Evolutionary conservation across 495 filamentous ascomycete species (phyloP), one percentile per base, ranked within the genome.

Genomic region (Xylaria cubensis): DNA sequence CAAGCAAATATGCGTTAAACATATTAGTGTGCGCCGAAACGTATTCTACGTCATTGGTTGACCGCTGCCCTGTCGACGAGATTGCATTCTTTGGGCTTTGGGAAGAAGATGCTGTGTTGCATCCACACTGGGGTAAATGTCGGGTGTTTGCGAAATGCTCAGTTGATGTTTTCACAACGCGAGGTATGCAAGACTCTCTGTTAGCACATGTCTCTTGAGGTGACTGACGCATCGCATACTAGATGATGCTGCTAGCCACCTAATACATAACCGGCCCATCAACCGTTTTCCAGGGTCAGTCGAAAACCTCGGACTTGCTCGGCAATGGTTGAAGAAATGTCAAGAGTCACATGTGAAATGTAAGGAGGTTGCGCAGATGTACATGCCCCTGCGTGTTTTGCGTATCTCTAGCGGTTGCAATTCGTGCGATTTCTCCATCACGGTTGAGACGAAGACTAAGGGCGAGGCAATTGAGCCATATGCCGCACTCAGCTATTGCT

Each of bases 401-500:
- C 56, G 17, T 34, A 61, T 61, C 34, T 50, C 46, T 7, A 8
- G 19, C 19, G 46, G 46, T 50, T 50, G 19, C n/a, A n/a, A 19
- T 4, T 39, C 56, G 9, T 34, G 32, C 34, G 56, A 61, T 17
- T 61, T 36, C n/a, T 17, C 8, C 17, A n/a, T 36, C 32, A 39
- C 13, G 32, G 5, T 61, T 29, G 56, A 50, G 46, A 50, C 46
- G 21, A 61, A 5, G 13, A 34, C 29, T 39, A n/a, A 34, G 13
- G 7, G 36, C 26, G 2, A 34, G 17, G 7, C 32, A 9, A 1
- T 36, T n/a, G 56, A 34, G 1, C 56, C 56, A 19, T 74, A 34
- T 61, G 75, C 73, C 7, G 69, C 70, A 29, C 70, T 74, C 24
- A 72, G 68, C 19, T 72, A 76, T 44, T 72, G 74, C 58, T 76